Evolutionary conservation across 768 basidiomycete species (phyloP), one percentile per base, ranked within the genome.

Genomic region (Suillus cothurnatus): DNA sequence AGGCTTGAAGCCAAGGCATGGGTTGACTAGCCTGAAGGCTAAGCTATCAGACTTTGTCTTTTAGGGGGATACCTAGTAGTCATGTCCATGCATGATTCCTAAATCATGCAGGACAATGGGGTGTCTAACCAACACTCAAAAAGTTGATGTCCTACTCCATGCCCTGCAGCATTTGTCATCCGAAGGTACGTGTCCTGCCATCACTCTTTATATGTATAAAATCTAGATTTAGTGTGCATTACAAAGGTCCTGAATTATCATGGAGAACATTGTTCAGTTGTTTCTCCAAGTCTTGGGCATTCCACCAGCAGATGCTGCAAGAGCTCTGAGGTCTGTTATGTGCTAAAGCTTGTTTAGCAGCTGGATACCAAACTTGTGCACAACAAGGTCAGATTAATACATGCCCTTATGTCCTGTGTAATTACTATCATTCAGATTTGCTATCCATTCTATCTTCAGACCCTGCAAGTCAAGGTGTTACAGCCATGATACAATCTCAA

Each of bases 221-320:
- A 66, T 71, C 34, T 69, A 38, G 23, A 4, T 0, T 49, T 32
- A 8, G 32, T 31, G 32, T 43, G 23, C 43, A 45, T n/a, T 45
- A 32, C 38, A 65, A 67, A 75, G 84, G 59, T 86, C 83, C 74
- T 85, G 85, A 77, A 83, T 83, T 12, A 80, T 86, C 70, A 85
- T 90, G 84, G 90, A 92, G 79, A 91, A 90, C 73, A 88, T 88
- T 56, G 87, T 90, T 65, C 88, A 90, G 74, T 90, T 88, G 5
- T 88, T 88, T 68, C 79, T 92, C 49, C 82, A 85, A 68, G 81
- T 90, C 59, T 79, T 82, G 21, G 84, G 84, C 14, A 77, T 86
- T 50, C 79, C 83, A 47, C 74, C 84, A 12, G 79, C 82, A 70
- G 85, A 82, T 61, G 75, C 84, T 11, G 85, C 86, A 26, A 85